These are phyloP conservation scores for Calocera viscosa DNA, from an alignment of 768 basidiomycete species.

Conservation along the genomic window DNA sequence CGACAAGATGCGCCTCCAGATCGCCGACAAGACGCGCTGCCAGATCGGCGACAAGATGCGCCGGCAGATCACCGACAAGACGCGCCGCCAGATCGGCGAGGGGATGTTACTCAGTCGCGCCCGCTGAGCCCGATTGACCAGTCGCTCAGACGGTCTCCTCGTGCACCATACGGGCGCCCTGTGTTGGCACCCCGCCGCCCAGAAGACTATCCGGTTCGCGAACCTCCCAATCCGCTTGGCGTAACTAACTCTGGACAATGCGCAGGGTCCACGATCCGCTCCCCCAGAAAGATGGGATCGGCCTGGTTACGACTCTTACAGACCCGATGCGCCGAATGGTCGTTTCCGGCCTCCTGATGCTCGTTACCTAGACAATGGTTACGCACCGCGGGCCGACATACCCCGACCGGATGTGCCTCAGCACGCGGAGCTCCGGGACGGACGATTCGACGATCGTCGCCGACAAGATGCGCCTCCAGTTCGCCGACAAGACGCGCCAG, in stretches of 20 bases:
- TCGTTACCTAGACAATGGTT: background rate
- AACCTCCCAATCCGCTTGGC: background rate
- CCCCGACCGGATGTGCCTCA: too few species aligned
- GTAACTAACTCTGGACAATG: background rate
- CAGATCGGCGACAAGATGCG: too few species aligned
- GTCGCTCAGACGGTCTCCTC: background rate
- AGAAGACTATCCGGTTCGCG: background rate
- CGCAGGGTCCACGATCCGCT: background rate
- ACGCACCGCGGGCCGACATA: background rate
- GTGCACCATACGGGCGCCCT: background rate
- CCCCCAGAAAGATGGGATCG: background rate
- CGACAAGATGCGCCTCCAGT: background rate
- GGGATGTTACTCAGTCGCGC: background rate
- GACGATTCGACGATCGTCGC: background rate
- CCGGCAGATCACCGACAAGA: too few species aligned
- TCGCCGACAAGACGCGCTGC: too few species aligned
- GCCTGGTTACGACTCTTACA: background rate
- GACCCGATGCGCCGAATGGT: background rate
- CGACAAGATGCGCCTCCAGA: too few species aligned
- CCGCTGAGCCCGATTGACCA: background rate
- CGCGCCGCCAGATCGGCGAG: too few species aligned
- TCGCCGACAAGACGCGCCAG: too few species aligned
- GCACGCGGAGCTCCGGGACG: background rate
- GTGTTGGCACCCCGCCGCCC: background rate
- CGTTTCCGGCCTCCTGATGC: background rate